Base-by-base conservation (phyloP, 2,329 filamentous ascomycete species). In the Ploettnerulaceae sp. region DNA sequence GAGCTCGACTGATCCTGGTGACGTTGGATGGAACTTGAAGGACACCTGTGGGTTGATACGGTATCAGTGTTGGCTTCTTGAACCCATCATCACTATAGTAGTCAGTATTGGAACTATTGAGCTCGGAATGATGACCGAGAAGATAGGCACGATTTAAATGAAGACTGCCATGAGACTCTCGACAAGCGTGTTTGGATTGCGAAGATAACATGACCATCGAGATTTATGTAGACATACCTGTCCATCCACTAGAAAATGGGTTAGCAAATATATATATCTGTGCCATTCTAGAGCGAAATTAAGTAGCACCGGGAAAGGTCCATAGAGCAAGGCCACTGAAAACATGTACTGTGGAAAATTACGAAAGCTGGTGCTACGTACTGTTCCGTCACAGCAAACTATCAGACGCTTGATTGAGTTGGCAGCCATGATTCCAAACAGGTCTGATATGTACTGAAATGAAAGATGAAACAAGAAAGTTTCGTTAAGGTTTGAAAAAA, bases 21-120 rank as follows among this genome's bases (percentile, higher is more conserved):
- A 82, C 76, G 51, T 82, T 82, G 18, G 58, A 74, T 55, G 82
- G 75, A 47, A 75, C 74, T 31, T 78, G 73, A 4, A 76, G 74
- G 44, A 80, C 73, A 26, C 76, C 75, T 5, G 77, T 80, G 28
- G 81, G 75, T 42, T 80, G 79, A 39, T 77, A 79, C 0, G 76
- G 74, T 14, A 75, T 58, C 20, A 60, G 46, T 5, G 58, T 57
- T 17, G 60, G 59, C 29, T 61, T 60, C 14, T 37, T 52, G 35
- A 56, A 63, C 6, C 60, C 59, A 51, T 60, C 55, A 41, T 62
- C 58, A 52, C 58, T 61, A 32, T 12, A 6, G 9, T 22, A 47
- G 29, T 48, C 15, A 54, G 44, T 20, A 34, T n/a, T n/a, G n/a
- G n/a, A n/a, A n/a, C n/a, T n/a, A n/a, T n/a, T n/a, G n/a, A n/a